Evolutionary conservation across 345 rosid genomes (phyloP), one percentile per base, ranked within the genome.

Genomic region (Odontarrhena argentea): DNA sequence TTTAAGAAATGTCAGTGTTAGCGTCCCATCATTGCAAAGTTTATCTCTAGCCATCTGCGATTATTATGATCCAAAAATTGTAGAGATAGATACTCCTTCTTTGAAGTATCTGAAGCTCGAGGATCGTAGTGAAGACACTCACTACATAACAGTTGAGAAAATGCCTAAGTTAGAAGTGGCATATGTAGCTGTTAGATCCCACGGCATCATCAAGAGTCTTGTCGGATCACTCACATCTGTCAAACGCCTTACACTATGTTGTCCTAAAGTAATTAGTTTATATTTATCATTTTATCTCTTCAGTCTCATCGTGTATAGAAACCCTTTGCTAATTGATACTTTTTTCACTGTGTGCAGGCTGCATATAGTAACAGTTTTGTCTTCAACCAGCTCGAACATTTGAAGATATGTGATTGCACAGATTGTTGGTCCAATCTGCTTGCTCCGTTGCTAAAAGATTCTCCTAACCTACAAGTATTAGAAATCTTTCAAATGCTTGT

Each of bases 201-300:
- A 3, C 13, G 1, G 42, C 15, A 9, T 41, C 0, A 0, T 3
- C 2, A 1, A 32, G 36, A 50, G 38, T 14, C 36, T 38, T 51
- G 3, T 64, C 0, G 13, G 54, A 66, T 32, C 70, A 8, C 34
- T 54, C 35, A 55, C 70, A 55, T 67, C 54, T 9, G 70, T 44
- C 42, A 67, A 44, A 45, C 26, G 46, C 3, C 37, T 66, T 18
- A 44, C 70, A 0, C 4, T 66, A 44, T 43, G 35, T 41, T 18
- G 22, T 18, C 22, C 22, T 18, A 18, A 18, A 18, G 22, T 18
- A 18, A 18, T 18, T 18, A 18, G 22, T 65, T 41, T 6, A 18
- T 26, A 40, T 60, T 60, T 45, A 14, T 30, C 15, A 1, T 10
- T 1, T 62, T 62, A 18, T 9, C 2, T 36, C 30, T 56, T 55